Evolutionary conservation across 805 yeast genomes (phyloP).

Genomic region (Ascoidea asiatica): DNA sequence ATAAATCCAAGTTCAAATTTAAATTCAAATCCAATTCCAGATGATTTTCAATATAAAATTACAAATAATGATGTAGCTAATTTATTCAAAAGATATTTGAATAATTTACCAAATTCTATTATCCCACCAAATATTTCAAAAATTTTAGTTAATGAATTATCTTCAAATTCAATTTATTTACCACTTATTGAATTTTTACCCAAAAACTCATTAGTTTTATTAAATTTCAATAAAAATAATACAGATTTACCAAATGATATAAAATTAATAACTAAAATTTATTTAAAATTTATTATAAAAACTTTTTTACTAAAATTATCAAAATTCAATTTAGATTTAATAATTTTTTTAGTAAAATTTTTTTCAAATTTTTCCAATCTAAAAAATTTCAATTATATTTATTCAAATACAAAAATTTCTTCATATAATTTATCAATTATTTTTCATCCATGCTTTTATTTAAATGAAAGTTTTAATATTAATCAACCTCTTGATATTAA

Average conservation of each 20-base stretch:
- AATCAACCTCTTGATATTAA: too few relatives aligned
- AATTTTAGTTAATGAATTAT: conserved; percentile 10
- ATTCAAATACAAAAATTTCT: not conserved
- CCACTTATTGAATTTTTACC: too few relatives aligned
- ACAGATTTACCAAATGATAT: not conserved
- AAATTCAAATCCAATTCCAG: too few relatives aligned
- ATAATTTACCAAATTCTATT: conserved; percentile 83
- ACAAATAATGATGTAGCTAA: conserved; percentile 94
- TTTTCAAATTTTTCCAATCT: not conserved
- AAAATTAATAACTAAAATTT: too few relatives aligned
- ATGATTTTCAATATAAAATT: not conserved
- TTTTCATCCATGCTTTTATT: not conserved
- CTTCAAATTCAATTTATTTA: not conserved
- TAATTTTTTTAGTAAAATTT: too few relatives aligned
- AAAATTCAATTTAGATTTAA: not conserved
- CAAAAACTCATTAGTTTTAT: too few relatives aligned
- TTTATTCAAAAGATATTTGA: conserved; percentile 70
- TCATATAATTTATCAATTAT: not conserved
- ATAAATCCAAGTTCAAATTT: too few relatives aligned
- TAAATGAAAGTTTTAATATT: too few relatives aligned
- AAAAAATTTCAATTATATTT: too few relatives aligned
- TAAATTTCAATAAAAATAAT: too few relatives aligned
- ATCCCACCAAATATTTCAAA: conserved; percentile 36
- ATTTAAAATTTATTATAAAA: too few relatives aligned
- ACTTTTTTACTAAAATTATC: not conserved